Evolutionary conservation across 148 eudicot species (phyloP).

Genomic region (Tetragonia tetragonoides): DNA sequence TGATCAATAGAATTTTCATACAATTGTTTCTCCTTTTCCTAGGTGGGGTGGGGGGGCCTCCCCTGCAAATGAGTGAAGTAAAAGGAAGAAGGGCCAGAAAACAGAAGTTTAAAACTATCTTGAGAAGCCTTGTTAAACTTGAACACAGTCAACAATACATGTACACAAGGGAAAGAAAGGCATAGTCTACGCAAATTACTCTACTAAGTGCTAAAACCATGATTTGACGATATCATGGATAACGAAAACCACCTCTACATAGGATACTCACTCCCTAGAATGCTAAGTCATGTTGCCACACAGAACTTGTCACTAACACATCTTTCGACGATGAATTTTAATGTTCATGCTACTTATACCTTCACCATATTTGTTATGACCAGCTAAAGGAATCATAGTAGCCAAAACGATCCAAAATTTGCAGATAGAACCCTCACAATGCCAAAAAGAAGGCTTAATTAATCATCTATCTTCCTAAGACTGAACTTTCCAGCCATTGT

Average conservation of each 20-base stretch:
- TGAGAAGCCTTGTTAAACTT: slow-evolving; percentile 5
- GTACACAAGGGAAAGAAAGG: neutral
- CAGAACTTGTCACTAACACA: neutral
- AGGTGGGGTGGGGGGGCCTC: neutral
- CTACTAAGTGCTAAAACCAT: neutral
- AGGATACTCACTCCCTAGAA: neutral
- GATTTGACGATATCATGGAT: neutral
- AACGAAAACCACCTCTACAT: neutral
- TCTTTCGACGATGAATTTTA: neutral
- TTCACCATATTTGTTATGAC: neutral
- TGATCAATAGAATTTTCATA: neutral
- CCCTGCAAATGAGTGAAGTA: neutral
- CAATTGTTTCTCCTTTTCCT: neutral
- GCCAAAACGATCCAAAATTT: neutral
- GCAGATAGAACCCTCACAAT: neutral
- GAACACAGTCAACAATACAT: neutral
- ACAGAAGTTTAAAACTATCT: neutral
- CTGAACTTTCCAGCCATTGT: neutral
- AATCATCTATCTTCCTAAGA: neutral
- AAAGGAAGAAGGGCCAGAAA: neutral
- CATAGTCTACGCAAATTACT: neutral
- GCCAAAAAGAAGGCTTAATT: neutral
- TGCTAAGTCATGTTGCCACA: neutral
- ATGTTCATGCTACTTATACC: neutral
- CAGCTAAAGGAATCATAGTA: neutral